phyloP scores from a whole-genome alignment of 2,329 filamentous ascomycete species.

The Aureobasidium sp. region DNA sequence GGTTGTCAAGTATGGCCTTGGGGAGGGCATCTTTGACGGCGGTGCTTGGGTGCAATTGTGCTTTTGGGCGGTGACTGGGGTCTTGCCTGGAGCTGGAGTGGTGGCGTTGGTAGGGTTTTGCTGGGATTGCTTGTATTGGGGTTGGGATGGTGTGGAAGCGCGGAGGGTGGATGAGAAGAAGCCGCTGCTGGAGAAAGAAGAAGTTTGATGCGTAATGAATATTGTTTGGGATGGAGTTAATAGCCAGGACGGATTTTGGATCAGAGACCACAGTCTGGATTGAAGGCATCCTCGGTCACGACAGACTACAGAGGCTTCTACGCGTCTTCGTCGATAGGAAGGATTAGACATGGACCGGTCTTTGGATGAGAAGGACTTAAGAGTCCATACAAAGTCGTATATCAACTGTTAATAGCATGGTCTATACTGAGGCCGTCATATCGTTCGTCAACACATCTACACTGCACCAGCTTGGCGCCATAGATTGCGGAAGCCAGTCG shows the following conservation, averaged over 20 bases:
- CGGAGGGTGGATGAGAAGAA: background rate
- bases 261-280: background rate
- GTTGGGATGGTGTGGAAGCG: background rate
- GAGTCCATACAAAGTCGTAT: background rate
- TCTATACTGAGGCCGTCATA: background rate
- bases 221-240: background rate
- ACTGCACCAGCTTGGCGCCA: constrained; percentile 12
- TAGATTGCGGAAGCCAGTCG: constrained; percentile 16
- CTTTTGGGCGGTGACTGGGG: background rate
- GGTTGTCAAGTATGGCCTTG: background rate
- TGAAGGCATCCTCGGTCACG: background rate
- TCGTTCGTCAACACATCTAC: background rate
- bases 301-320: background rate
- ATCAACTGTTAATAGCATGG: background rate
- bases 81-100: constrained; percentile 5
- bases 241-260: background rate
- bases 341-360: background rate
- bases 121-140: background rate
- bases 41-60: background rate
- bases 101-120: background rate
- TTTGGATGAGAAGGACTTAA: background rate
- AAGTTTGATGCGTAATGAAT: background rate
- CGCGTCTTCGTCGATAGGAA: background rate
- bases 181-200: background rate
- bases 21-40: background rate